A percentile compares a stretch with the other conserved stretches of the same genome.
Evolutionary conservation across 495 filamentous ascomycete species (phyloP).

Genomic region (Daldinia decipiens): DNA sequence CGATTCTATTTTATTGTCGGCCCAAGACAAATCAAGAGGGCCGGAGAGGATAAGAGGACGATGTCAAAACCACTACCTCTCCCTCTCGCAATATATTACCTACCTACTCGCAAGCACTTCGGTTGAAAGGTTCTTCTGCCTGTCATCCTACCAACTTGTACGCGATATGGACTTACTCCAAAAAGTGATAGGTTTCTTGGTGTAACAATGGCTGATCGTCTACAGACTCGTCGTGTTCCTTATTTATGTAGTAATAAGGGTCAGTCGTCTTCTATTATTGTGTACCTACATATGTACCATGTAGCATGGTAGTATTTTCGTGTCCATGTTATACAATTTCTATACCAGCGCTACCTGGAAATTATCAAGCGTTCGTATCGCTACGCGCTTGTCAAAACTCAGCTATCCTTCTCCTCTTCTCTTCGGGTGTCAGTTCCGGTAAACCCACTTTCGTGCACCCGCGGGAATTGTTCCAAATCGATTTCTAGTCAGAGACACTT

Average conservation of each 20-base stretch:
- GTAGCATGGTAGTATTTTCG: constrained; percentile 29
- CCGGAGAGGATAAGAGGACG: constrained; percentile 1
- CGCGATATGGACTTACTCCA: constrained; percentile 11
- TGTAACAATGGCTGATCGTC: constrained; percentile 29
- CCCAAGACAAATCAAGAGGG: too few species aligned
- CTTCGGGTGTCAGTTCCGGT: constrained; percentile 31
- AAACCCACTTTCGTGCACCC: constrained; percentile 30
- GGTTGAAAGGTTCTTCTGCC: background rate
- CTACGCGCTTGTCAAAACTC: constrained; percentile 16
- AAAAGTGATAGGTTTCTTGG: constrained; percentile 16
- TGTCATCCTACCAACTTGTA: constrained; percentile 13
- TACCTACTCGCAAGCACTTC: background rate
- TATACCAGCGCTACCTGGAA: constrained; percentile 24
- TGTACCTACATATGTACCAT: constrained; percentile 32
- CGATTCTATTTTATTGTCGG: background rate
- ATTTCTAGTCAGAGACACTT: constrained; percentile 14
- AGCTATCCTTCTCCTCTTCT: constrained; percentile 19
- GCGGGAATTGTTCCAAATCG: constrained; percentile 18
- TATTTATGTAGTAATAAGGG: constrained; percentile 13
- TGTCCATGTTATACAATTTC: constrained; percentile 16
- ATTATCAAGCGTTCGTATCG: constrained; percentile 31
- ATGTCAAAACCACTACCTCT: background rate
- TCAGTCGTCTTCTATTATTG: constrained; percentile 17
- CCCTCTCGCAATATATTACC: constrained; percentile 35
- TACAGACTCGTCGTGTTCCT: constrained; percentile 21